Base-by-base conservation (phyloP, 2,329 filamentous ascomycete genomes). In the Diaporthe sp. region DNA sequence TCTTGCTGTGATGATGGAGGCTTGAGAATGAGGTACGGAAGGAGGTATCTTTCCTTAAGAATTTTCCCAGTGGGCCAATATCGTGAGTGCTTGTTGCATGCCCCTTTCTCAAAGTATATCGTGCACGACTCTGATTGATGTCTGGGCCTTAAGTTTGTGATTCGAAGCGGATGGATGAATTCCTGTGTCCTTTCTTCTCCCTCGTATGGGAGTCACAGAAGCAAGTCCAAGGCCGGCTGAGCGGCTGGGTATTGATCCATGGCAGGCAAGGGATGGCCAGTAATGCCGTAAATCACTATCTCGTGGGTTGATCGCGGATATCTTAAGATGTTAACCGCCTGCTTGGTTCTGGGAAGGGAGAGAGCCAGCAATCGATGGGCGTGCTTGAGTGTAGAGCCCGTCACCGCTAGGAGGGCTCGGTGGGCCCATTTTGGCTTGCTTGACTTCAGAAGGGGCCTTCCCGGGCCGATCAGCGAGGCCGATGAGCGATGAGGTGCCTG, bases 211-310 rank as follows among this genome's bases (percentile, higher is more conserved):
- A 8, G 31, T 25, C 22, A 53, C 63, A 39, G 28, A 37, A 67
- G 63, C 65, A 68, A 68, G 34, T 25, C 4, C 34, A 20, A 25
- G 47, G 22, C 31, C 31, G 28, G n/a, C 17, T 25, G 60, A 9
- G 17, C 60, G 60, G 60, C 60, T 20, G 15, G 13, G 60, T 31
- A 3, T 55, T 55, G 49, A 51, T 67, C 63, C 28, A 37, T n/a
- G 17, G 42, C 49, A 70, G 65, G 44, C 65, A 68, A 55, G 47
- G 65, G 65, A 68, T 55, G 47, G 13, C 47, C 34, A 28, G 25
- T 15, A 68, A 51, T 39, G 39, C 17, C 42, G 39, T 31, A 44
- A 47, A 10, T 31, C 60, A 31, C 25, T 17, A 31, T 28, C 20
- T 44, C 42, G 4, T 8, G 12, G 22, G 22, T n/a, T 39, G 12